Base-by-base conservation (phyloP, 345 rosid genomes). In the Limnanthes douglasii region DNA sequence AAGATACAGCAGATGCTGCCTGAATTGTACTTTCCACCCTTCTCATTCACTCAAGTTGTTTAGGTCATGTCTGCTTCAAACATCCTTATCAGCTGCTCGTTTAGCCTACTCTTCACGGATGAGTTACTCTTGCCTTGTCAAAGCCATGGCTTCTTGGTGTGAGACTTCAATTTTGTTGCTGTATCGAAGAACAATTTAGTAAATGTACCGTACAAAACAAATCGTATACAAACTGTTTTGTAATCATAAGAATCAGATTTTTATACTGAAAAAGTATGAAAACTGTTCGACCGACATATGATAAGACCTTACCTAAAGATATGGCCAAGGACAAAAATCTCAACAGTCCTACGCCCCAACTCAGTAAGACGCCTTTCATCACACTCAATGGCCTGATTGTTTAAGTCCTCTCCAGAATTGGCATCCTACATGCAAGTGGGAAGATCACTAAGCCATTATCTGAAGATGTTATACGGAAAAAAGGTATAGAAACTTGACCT, bases 101-200 rank as follows among this genome's bases (percentile, higher is more conserved):
- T 75, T 83, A 51, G 66, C 90, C 65, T 88, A 95, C 65, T 86
- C 97, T 62, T 84, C 93, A 39, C 93, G 94, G 34, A 88, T 88
- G 46, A 88, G 78, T 65, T 83, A 90, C 47, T 88, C 97, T 59
- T 88, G 97, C 70, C 77, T 73, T 62, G 62, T 74, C 69, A 69
- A 60, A 31, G 97, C 93, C 61, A 79, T 80, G 22, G 93, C 86
- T 60, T 88, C 97, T 80, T 79, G 90, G 56, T 88, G 79, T 39
- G 97, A 70, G 62, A 61, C 79, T 61, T 83, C 92, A 59, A 83
- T 74, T 60, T 77, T 83, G 56, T 66, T 72, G 70, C 95, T 83
- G 72, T 34, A 64, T 3, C n/a, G n/a, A n/a, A n/a, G n/a, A n/a
- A n/a, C n/a, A n/a, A n/a, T n/a, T n/a, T n/a, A n/a, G n/a, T n/a